These are phyloP conservation scores for Botrytis sinoallii DNA, from an alignment of 2,329 filamentous ascomycete species.

Conservation along the genomic window DNA sequence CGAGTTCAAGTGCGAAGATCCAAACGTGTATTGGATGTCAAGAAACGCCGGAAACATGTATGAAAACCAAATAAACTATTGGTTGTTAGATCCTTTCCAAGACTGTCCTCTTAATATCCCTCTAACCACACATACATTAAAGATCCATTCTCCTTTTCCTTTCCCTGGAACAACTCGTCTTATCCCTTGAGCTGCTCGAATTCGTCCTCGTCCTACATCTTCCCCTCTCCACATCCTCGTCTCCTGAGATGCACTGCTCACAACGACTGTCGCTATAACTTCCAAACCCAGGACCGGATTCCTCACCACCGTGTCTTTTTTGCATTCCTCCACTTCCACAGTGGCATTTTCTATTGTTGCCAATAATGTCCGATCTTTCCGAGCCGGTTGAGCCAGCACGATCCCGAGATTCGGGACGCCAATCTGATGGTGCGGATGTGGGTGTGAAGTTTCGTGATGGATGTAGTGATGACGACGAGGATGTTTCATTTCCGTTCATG, in stretches of 20 bases:
- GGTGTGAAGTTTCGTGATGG: neutral
- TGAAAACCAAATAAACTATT: neutral
- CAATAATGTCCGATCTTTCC: neutral
- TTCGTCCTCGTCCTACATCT: constrained; percentile 13
- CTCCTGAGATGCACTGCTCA: neutral
- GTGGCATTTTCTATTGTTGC: neutral
- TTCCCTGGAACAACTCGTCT: constrained; percentile 2
- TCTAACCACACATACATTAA: neutral
- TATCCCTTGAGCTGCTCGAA: constrained; percentile 6
- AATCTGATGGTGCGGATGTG: constrained; percentile 10
- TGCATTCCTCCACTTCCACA: neutral
- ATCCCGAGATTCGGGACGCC: neutral
- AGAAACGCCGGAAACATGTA: neutral
- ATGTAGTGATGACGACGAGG: neutral
- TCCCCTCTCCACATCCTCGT: constrained; percentile 3
- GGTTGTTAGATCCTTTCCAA: neutral
- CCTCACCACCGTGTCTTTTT: neutral
- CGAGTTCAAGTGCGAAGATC: neutral
- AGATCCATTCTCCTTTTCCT: constrained; percentile 4
- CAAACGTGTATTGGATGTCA: neutral
- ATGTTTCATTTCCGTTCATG: constrained; percentile 3
- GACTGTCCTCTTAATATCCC: neutral
- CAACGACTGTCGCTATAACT: neutral
- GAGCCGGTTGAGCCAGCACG: neutral
- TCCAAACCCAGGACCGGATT: neutral